phyloP scores from a whole-genome alignment of 2,329 filamentous ascomycete species.

The Penicillium sp. region DNA sequence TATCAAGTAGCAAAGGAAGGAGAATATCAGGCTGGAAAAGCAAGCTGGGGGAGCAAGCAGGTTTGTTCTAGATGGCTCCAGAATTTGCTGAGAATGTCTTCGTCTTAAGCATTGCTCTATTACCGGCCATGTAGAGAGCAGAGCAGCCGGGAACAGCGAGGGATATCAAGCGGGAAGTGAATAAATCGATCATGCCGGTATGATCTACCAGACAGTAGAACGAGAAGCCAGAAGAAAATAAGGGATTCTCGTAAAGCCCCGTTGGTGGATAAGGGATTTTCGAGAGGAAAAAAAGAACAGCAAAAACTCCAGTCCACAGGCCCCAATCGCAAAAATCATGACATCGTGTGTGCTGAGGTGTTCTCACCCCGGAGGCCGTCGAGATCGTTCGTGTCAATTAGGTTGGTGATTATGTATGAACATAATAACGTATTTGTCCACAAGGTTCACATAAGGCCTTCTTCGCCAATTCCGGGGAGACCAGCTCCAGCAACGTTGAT shows the following conservation, averaged over 20 bases:
- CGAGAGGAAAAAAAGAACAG: conserved; percentile 14
- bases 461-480: conserved; percentile 46
- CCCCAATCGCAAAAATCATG: conserved; percentile 23
- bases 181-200: conserved; percentile 4
- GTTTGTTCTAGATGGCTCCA: conserved; percentile 17
- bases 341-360: conserved; percentile 23
- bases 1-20: conserved; percentile 11
- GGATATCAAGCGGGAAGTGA: conserved; percentile 22
- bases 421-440: conserved; percentile 15
- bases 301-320: conserved; percentile 22
- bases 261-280: conserved; percentile 1
- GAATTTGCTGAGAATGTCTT: conserved; percentile 8
- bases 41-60: background rate
- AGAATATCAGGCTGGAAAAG: conserved; percentile 1
- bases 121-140: conserved; percentile 8
- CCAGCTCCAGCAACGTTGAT: conserved; percentile 49
- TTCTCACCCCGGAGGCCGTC: conserved; percentile 23
- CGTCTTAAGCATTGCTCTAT: conserved; percentile 18
- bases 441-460: conserved; percentile 37
- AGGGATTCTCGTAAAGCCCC: background rate
- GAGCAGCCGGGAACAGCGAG: conserved; percentile 14
- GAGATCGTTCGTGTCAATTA: conserved; percentile 30
- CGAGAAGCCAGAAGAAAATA: background rate
- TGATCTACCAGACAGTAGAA: background rate
- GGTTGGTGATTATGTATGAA: conserved; percentile 25